Percentiles rank a stretch among this genome's conserved stretches.
Conservation (phyloP, 169 alveolate genomes). For the Plasmodium gonderi region DNA sequence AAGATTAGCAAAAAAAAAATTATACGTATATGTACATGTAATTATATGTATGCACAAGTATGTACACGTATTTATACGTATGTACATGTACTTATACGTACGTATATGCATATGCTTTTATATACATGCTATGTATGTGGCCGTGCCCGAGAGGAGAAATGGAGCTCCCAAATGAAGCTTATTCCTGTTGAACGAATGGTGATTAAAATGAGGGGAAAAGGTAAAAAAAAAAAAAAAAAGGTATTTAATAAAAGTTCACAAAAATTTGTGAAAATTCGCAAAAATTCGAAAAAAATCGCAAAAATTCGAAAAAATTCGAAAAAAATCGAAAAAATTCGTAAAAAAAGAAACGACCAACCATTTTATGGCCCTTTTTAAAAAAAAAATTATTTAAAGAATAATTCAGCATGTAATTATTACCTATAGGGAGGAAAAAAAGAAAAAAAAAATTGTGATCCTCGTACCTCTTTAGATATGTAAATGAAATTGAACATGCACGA, state of each 20-base stretch:
- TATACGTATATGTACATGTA: background rate
- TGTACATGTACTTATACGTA: background rate
- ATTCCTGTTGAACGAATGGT: too few relatives aligned
- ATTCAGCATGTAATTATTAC: background rate
- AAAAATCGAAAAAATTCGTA: background rate
- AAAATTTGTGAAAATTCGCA: background rate
- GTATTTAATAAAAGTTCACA: background rate
- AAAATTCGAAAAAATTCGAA: background rate
- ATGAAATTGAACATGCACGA: too few relatives aligned
- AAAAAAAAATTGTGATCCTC: background rate
- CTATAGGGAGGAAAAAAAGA: background rate
- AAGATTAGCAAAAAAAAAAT: too few relatives aligned
- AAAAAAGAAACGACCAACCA: background rate
- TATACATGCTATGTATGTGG: background rate
- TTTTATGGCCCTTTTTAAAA: background rate
- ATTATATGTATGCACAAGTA: background rate
- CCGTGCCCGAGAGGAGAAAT: slow-evolving; percentile 1
- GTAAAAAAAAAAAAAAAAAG: background rate
- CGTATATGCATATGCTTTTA: background rate
- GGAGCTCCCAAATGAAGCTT: background rate
- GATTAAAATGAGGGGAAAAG: background rate
- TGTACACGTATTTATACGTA: background rate
- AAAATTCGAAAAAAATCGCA: background rate
- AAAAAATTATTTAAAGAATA: background rate
- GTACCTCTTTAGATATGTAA: too few relatives aligned